These are phyloP conservation scores for Ilex asprella DNA, from an alignment of 257 asterid species.

Conservation along the genomic window DNA sequence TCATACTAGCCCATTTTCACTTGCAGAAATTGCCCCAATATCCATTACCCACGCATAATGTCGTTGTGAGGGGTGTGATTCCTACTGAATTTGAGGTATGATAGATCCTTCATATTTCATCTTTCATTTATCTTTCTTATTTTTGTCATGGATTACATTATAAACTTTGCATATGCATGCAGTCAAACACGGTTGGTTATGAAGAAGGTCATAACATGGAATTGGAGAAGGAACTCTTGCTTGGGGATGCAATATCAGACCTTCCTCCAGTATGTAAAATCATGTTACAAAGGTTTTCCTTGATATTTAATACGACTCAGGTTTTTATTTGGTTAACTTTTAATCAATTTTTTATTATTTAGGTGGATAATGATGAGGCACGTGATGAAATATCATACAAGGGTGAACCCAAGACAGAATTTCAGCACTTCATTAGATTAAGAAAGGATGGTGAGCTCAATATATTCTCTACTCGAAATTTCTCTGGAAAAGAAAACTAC, in stretches of 20 bases:
- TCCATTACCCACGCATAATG: conserved; percentile 78
- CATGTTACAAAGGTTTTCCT: not conserved
- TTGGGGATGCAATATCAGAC: conserved; percentile 73
- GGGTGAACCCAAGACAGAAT: conserved; percentile 34
- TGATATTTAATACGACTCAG: not conserved
- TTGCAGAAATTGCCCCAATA: conserved; percentile 63
- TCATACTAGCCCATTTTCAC: not conserved
- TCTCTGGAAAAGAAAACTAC: too few species aligned
- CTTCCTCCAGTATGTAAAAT: conserved; percentile 52
- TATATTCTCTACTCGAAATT: not conserved
- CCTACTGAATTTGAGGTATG: conserved; percentile 75
- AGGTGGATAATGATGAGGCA: conserved; percentile 61
- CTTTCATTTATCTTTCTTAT: not conserved
- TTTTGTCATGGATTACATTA: not conserved
- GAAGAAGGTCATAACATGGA: conserved; percentile 30
- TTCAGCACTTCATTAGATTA: conserved; percentile 60
- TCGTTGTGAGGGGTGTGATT: conserved; percentile 38
- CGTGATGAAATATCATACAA: conserved; percentile 53
- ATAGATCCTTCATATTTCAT: not conserved
- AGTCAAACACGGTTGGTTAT: conserved; percentile 46
- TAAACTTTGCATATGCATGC: not conserved
- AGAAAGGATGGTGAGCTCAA: conserved; percentile 45
- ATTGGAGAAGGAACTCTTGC: conserved; percentile 42
- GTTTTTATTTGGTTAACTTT: not conserved
- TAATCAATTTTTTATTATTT: not conserved